These are phyloP conservation scores for Jamesozyma hellenica DNA, from an alignment of 805 yeast genomes.

Conservation along the genomic window DNA sequence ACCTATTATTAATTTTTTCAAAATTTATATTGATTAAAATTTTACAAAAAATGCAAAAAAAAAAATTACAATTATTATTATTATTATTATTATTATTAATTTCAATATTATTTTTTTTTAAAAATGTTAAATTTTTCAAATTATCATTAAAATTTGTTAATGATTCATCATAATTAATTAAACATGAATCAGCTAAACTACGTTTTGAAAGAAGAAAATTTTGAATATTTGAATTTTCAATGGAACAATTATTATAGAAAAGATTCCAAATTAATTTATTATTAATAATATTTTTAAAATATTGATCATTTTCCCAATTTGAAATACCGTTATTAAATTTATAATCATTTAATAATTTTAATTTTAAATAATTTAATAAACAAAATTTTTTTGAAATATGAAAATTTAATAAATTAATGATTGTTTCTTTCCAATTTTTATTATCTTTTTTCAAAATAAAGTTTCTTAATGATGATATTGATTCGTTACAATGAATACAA, in stretches of 20 bases:
- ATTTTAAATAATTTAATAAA: slow-evolving; percentile 11
- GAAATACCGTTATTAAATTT: slow-evolving; percentile 7
- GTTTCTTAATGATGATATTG: slow-evolving; percentile 13
- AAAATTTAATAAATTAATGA: slow-evolving; percentile 16
- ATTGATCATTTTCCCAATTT: slow-evolving; percentile 18
- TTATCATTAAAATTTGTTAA: slow-evolving; percentile 9
- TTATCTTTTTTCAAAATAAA: slow-evolving; percentile 18
- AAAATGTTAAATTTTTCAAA: slow-evolving; percentile 13
- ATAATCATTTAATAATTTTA: slow-evolving; percentile 19
- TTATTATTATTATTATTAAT: too few species aligned
- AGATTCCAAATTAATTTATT: neutral
- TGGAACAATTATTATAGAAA: neutral
- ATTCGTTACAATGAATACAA: slow-evolving; percentile 18
- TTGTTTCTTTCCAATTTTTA: slow-evolving; percentile 17
- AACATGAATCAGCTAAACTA: slow-evolving; percentile 38
- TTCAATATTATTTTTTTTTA: too few species aligned
- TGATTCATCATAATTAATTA: slow-evolving; percentile 44
- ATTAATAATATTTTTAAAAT: slow-evolving; percentile 7
- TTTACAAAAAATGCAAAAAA: slow-evolving; percentile 50
- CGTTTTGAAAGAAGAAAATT: too few species aligned
- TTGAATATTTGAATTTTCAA: too few species aligned
- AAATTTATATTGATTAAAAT: slow-evolving; percentile 23
- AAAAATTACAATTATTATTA: slow-evolving; percentile 33
- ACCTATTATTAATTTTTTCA: too few species aligned
- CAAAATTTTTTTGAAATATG: slow-evolving; percentile 16